These are phyloP conservation scores for Starmerella sp. DNA, from an alignment of 805 yeast species.

Conservation along the genomic window DNA sequence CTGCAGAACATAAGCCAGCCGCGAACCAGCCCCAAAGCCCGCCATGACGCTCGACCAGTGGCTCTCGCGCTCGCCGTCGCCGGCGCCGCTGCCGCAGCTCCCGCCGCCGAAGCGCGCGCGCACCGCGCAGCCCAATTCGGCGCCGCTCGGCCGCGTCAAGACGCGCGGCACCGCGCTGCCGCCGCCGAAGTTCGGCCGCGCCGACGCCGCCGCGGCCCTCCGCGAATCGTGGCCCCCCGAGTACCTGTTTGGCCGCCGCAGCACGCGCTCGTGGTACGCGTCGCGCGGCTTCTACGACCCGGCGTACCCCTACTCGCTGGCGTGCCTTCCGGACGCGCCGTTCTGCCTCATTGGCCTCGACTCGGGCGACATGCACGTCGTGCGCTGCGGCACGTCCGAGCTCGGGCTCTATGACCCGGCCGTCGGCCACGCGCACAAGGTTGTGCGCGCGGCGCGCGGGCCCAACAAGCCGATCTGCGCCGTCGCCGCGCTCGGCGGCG, in stretches of 20 bases:
- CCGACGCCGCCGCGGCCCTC: background rate
- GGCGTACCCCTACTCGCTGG: background rate
- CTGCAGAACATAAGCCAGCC: background rate
- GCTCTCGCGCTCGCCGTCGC: background rate
- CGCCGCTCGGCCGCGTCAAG: background rate
- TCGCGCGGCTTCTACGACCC: background rate
- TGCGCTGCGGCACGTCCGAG: background rate
- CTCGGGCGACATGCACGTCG: background rate
- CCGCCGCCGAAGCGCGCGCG: background rate
- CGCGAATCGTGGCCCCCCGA: background rate
- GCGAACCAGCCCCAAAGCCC: background rate
- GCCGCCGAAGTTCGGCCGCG: background rate
- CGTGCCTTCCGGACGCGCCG: conserved; percentile 2
- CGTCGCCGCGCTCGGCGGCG: background rate
- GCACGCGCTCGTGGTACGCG: background rate
- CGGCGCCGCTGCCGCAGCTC: background rate
- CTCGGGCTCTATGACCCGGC: background rate
- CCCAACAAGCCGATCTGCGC: background rate
- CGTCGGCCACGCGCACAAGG: background rate
- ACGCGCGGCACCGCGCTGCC: background rate
- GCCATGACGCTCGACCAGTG: conserved; percentile 12
- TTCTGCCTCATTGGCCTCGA: conserved; percentile 1
- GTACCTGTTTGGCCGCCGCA: conserved; percentile 1
- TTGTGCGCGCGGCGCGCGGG: background rate
- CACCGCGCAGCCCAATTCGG: background rate